Conservation (phyloP, 352 stramenopile species). For the Pythium monospermum region DNA sequence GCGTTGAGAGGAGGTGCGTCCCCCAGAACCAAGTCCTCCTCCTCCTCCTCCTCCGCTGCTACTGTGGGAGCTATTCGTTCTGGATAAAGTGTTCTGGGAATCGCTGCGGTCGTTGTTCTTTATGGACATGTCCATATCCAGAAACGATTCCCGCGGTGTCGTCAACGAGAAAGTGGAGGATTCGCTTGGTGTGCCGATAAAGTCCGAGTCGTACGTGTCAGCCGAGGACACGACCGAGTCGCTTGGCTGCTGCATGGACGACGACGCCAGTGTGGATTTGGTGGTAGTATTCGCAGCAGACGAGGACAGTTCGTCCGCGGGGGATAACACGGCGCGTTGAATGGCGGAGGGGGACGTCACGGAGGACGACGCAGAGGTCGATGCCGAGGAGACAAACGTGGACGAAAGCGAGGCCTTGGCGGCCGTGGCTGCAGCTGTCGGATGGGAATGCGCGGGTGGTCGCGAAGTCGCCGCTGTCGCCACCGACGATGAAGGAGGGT, state of each 20-base stretch:
- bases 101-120: not conserved
- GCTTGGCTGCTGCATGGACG: slow-evolving; percentile 15
- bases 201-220: slow-evolving; percentile 20
- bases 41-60: slow-evolving; percentile 5
- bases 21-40: not conserved
- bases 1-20: slow-evolving; percentile 13
- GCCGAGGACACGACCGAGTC: slow-evolving; percentile 22
- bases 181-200: slow-evolving; percentile 14
- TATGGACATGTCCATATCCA: not conserved
- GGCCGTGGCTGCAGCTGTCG: not conserved
- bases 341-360: slow-evolving; percentile 39
- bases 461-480: not conserved
- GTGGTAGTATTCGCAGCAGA: too few species aligned
- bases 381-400: slow-evolving; percentile 19
- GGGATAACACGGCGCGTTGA: too few species aligned
- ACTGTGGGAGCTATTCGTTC: slow-evolving; percentile 8
- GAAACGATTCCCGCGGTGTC: slow-evolving; percentile 15
- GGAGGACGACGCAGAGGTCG: slow-evolving; percentile 43
- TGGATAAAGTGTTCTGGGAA: not conserved
- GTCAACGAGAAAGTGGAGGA: slow-evolving; percentile 7
- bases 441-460: slow-evolving; percentile 6
- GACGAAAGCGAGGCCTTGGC: not conserved
- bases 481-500: not conserved
- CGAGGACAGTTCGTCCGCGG: too few species aligned
- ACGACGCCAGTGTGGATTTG: not conserved